Evolutionary conservation across 1,139 yeast species (phyloP), one percentile per base, ranked within the genome.

Genomic region (Candida albicans): DNA sequence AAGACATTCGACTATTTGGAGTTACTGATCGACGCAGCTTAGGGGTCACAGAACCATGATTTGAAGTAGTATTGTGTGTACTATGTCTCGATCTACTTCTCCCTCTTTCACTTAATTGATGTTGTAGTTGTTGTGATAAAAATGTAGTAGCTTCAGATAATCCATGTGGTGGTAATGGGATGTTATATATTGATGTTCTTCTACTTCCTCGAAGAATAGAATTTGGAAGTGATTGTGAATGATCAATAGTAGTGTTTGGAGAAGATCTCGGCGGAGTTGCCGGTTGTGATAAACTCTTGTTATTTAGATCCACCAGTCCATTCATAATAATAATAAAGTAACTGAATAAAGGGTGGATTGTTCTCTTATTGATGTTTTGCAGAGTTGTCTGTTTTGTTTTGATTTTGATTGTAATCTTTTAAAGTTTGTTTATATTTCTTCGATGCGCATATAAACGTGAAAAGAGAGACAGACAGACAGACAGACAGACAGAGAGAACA

Each of bases 211-310:
- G 32, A n/a, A 24, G 12, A 10, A 24, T 3, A 13, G 45, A 38
- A 22, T 37, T 44, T 10, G 44, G 43, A 35, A 40, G 42, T 10
- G 46, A 43, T 10, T 12, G 34, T 7, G 34, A 40, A 9, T n/a
- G 29, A 2, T 30, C 25, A 7, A 27, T 31, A 4, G 14, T 8
- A 12, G 33, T 12, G 25, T 30, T 33, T 12, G 30, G 13, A 12
- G 37, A 33, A 13, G 38, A 27, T 39, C 52, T 11, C 12, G 36
- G 28, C 12, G 44, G 43, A 12, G 47, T 45, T 13, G 37, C 35
- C n/a, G 47, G 47, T 29, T 46, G 46, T 7, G 46, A 44, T 38
- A 26, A 29, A 41, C 40, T 45, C 33, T 8, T 28, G 10, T 14
- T 14, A 27, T 8, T 32, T 9, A 13, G 7, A 3, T 32, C 15